Evolutionary conservation across 2,329 filamentous ascomycete species (phyloP).

Genomic region (Clarireedia homoeocarpa): DNA sequence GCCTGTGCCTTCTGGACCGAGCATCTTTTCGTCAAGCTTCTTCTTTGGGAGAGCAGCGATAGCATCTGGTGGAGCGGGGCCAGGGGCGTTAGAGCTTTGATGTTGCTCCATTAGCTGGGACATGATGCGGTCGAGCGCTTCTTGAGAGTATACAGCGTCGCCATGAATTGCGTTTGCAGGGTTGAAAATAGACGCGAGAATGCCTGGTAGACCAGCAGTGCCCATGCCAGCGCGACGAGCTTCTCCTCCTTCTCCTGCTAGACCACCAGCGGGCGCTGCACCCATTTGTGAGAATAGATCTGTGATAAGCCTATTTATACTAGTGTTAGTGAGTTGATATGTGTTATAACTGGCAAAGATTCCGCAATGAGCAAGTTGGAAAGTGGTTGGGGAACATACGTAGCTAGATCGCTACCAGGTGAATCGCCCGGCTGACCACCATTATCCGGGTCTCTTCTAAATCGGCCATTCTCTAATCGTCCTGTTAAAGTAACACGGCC

Average conservation of each 20-base stretch:
- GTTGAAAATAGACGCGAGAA: conserved; percentile 45
- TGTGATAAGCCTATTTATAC: conserved; percentile 22
- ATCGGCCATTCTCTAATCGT: conserved; percentile 17
- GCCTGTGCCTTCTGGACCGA: conserved; percentile 54
- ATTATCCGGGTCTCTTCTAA: conserved; percentile 44
- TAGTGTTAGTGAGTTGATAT: conserved; percentile 17
- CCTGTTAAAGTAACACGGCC: conserved; percentile 28
- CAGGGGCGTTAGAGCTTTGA: conserved; percentile 66
- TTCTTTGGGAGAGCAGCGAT: conserved; percentile 68
- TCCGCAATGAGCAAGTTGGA: conserved; percentile 6
- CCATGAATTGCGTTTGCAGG: conserved; percentile 50
- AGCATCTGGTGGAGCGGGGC: conserved; percentile 68
- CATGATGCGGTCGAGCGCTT: conserved; percentile 83
- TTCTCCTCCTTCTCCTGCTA: conserved; percentile 15
- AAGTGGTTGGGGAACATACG: conserved; percentile 32
- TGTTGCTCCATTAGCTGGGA: conserved; percentile 83
- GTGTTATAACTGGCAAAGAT: too few species aligned
- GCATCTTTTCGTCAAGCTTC: conserved; percentile 60
- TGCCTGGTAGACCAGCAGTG: conserved; percentile 39
- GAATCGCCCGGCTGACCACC: conserved; percentile 39
- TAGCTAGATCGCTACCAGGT: conserved; percentile 39
- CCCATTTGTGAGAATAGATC: conserved; percentile 22
- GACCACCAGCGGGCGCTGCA: conserved; percentile 3
- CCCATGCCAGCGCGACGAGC: conserved; percentile 30
- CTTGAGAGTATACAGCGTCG: conserved; percentile 84